Percentiles rank a stretch among this genome's conserved stretches.
Conservation (phyloP, 2,329 filamentous ascomycete species). For the Verticillium alfalfae region DNA sequence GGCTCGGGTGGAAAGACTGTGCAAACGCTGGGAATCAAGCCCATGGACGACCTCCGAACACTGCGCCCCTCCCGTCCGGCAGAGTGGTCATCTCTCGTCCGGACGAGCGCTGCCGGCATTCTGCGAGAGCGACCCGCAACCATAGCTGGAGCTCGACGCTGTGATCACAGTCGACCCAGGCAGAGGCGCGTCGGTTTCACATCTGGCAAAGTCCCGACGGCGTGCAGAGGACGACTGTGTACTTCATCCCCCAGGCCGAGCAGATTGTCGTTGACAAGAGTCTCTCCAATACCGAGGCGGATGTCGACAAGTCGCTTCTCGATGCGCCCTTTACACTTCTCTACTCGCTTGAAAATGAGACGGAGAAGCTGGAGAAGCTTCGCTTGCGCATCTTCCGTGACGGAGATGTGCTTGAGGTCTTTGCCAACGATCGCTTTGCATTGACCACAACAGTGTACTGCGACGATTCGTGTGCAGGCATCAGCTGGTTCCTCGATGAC, state of each 20-base stretch:
- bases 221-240: slow-evolving; percentile 26
- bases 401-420: slow-evolving; percentile 35
- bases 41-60: slow-evolving; percentile 12
- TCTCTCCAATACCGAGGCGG: slow-evolving; percentile 19
- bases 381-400: slow-evolving; percentile 35
- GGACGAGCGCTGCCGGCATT: not conserved
- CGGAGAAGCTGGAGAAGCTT: slow-evolving; percentile 24
- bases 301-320: slow-evolving; percentile 27
- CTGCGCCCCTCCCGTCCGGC: slow-evolving; percentile 12
- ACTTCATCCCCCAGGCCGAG: slow-evolving; percentile 29
- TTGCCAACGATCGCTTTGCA: slow-evolving; percentile 34
- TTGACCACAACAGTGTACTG: slow-evolving; percentile 32
- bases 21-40: slow-evolving; percentile 35
- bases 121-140: slow-evolving; percentile 1
- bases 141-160: slow-evolving; percentile 18
- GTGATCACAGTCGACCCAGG: slow-evolving; percentile 9
- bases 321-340: slow-evolving; percentile 42
- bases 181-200: slow-evolving; percentile 13
- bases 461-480: slow-evolving; percentile 8
- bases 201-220: slow-evolving; percentile 19
- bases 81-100: slow-evolving; percentile 8
- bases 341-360: slow-evolving; percentile 12
- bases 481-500: slow-evolving; percentile 18
- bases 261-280: slow-evolving; percentile 32
- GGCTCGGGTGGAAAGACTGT: slow-evolving; percentile 22